Conservation (phyloP, 2,329 filamentous ascomycete species). For the Xylaria sp. region DNA sequence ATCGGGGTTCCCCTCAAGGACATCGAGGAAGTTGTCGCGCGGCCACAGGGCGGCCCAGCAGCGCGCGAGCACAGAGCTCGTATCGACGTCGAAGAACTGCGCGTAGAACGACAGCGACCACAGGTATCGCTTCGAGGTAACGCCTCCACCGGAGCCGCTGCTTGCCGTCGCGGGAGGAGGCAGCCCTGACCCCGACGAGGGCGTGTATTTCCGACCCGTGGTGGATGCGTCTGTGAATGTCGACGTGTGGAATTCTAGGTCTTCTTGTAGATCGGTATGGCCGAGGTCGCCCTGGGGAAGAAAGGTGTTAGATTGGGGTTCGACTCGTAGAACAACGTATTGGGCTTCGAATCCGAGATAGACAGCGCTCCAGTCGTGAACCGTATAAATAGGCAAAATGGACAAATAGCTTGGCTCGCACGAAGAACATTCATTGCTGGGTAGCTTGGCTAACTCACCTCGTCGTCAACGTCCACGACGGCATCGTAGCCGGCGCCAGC, state of each 20-base stretch:
- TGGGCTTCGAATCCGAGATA: background rate
- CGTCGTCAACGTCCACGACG: constrained; percentile 96
- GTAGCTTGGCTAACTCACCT: constrained; percentile 65
- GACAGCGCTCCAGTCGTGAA: too few species aligned
- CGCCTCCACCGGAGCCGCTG: constrained; percentile 51
- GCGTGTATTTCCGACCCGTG: constrained; percentile 63
- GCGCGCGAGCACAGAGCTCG: constrained; percentile 83
- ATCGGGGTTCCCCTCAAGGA: constrained; percentile 95
- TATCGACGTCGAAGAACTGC: constrained; percentile 99
- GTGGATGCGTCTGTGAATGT: constrained; percentile 74
- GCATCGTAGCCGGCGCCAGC: constrained; percentile 93
- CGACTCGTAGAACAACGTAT: background rate
- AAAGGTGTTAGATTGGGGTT: background rate
- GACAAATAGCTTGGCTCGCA: too few species aligned
- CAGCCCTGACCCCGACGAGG: constrained; percentile 60
- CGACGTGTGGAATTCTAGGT: constrained; percentile 98
- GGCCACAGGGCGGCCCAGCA: constrained; percentile 92
- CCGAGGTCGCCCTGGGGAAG: constrained; percentile 85
- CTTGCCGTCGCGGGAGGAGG: constrained; percentile 66
- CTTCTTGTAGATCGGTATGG: constrained; percentile 97
- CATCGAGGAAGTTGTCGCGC: constrained; percentile 93
- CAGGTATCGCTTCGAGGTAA: constrained; percentile 80
- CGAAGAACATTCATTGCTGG: too few species aligned
- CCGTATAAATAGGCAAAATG: too few species aligned
- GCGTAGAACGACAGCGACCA: constrained; percentile 95